Evolutionary conservation across 495 filamentous ascomycete genomes (phyloP), one percentile per base, ranked within the genome.

Genomic region (Aspergillus affinis): DNA sequence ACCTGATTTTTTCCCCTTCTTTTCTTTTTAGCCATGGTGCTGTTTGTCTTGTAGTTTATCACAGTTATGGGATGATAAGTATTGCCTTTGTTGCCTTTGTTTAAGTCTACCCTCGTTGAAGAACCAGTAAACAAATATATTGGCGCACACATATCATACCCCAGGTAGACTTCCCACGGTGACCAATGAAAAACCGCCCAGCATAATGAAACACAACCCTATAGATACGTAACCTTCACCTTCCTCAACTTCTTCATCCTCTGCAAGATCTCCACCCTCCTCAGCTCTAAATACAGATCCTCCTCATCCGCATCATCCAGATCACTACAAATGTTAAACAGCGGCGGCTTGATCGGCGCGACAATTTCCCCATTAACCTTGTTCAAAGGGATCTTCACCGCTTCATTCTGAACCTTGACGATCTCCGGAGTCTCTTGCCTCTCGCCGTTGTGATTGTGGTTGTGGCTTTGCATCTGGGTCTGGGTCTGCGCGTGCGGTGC

Each of bases 181-280:
- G 36, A 41, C 15, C 7, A 12, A 8, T 32, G 6, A 4, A 26
- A 32, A 59, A 20, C 32, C 3, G 15, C 51, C 19, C 4, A 27
- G 6, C 27, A 3, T 7, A 12, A 23, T 30, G 18, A 48, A 56
- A 8, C 13, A 41, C 36, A 41, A 29, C 7, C 48, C 29, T 55
- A 71, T 20, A 72, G 64, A 54, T 63, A 70, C 3, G 52, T 57
- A 19, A 65, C 52, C 60, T 69, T 69, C 0, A 64, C 53, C 57
- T 73, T 78, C 19, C 61, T 58, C 51, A 75, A 19, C 36, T 64
- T 72, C 69, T 75, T 78, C 45, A 79, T 57, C 61, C 66, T 69
- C 63, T 78, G 75, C 54, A 78, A 48, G 48, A 79, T 74, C 63
- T 79, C 75, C 53, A 79, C 60, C 54, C 71, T 74, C 23, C 75